A percentile compares a stretch with the other conserved stretches of the same genome.
Evolutionary conservation across 352 stramenopile genomes (phyloP).

Genomic region (Phytopythium oedochilum): DNA sequence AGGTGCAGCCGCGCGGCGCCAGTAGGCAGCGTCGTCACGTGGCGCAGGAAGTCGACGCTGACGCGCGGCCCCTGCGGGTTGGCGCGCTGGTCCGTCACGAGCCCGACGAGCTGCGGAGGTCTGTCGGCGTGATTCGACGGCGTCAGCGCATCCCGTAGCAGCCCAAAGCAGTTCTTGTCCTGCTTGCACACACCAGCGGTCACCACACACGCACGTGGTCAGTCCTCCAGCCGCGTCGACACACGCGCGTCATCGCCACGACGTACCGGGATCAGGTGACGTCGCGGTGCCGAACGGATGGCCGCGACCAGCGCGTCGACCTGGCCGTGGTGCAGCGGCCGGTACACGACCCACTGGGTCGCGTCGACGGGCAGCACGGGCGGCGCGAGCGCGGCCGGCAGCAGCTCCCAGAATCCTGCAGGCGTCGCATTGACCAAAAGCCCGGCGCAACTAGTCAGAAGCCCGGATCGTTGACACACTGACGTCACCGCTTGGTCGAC

Average conservation of each 20-base stretch:
- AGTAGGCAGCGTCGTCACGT: slow-evolving; percentile 31
- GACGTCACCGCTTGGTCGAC: not conserved
- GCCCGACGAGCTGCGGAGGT: slow-evolving; percentile 31
- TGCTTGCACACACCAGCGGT: slow-evolving; percentile 5
- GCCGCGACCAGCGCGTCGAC: slow-evolving; percentile 32
- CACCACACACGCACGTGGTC: not conserved
- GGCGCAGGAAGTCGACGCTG: slow-evolving; percentile 34
- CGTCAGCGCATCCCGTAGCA: slow-evolving; percentile 23
- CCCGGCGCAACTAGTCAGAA: too few relatives aligned
- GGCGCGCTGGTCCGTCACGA: slow-evolving; percentile 46
- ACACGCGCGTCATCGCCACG: not conserved
- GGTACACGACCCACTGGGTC: slow-evolving; percentile 59
- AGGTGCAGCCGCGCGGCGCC: slow-evolving; percentile 36
- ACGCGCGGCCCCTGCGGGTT: slow-evolving; percentile 13
- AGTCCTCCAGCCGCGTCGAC: too few relatives aligned
- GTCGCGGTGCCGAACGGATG: slow-evolving; percentile 24
- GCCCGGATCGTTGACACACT: not conserved
- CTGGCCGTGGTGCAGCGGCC: slow-evolving; percentile 34
- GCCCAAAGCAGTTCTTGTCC: slow-evolving; percentile 52
- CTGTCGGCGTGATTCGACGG: slow-evolving; percentile 2
- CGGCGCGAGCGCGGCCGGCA: slow-evolving; percentile 28
- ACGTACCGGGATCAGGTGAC: slow-evolving; percentile 40
- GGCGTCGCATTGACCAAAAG: too few relatives aligned
- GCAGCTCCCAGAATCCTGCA: slow-evolving; percentile 48
- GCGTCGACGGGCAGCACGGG: slow-evolving; percentile 15